Evolutionary conservation across 2,329 filamentous ascomycete species (phyloP).

Genomic region (Escovopsis sp.): DNA sequence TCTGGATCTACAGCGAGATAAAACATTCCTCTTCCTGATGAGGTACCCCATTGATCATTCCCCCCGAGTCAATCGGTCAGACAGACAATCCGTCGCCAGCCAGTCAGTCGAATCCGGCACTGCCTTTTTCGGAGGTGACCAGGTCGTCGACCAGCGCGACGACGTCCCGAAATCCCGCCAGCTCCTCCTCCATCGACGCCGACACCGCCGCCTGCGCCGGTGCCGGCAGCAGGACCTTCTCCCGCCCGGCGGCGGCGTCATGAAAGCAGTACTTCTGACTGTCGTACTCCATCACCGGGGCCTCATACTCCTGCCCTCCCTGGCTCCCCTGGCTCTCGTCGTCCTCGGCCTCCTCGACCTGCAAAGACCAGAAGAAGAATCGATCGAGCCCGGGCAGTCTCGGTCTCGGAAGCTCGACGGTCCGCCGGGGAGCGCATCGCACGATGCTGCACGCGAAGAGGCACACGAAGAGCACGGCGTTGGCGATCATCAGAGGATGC

Average conservation of each 20-base stretch:
- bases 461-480: not conserved
- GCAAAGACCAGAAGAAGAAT: too few species aligned
- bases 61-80: too few species aligned
- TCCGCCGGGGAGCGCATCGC: slow-evolving; percentile 3
- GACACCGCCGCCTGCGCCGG: too few species aligned
- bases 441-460: slow-evolving; percentile 2
- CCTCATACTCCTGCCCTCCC: too few species aligned
- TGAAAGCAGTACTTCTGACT: not conserved
- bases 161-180: slow-evolving; percentile 30
- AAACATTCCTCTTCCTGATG: too few species aligned
- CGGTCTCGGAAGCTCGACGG: too few species aligned
- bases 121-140: slow-evolving; percentile 27
- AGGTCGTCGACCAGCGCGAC: slow-evolving; percentile 30
- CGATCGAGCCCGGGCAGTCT: too few species aligned
- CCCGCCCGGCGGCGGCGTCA: not conserved
- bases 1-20: slow-evolving; percentile 45
- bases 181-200: slow-evolving; percentile 30
- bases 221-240: slow-evolving; percentile 1
- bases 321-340: too few species aligned
- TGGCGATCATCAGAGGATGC: slow-evolving; percentile 2
- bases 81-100: too few species aligned
- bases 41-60: too few species aligned
- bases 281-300: too few species aligned
- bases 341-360: too few species aligned
- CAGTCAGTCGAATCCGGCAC: not conserved